Evolutionary conservation across 2,329 filamentous ascomycete genomes (phyloP).

Genomic region (Pestalotiopsis sp.): DNA sequence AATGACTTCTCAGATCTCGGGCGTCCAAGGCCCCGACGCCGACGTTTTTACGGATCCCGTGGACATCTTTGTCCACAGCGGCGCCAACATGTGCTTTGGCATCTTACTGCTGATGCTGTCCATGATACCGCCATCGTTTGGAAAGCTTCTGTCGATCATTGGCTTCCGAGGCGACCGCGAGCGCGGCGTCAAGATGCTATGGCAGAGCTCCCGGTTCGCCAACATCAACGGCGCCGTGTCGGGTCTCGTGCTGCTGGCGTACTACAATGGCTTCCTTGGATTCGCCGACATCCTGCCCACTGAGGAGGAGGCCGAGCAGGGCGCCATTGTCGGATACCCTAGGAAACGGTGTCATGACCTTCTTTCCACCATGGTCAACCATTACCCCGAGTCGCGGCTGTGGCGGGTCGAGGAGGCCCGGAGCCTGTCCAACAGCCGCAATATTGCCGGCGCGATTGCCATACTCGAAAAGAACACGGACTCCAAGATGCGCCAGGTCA

Average conservation of each 20-base stretch:
- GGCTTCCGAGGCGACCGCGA: conserved; percentile 90
- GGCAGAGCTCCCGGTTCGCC: conserved; percentile 82
- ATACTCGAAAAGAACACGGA: conserved; percentile 62
- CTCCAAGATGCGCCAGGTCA: conserved; percentile 84
- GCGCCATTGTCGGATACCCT: conserved; percentile 71
- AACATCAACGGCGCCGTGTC: conserved; percentile 95
- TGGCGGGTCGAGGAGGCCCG: conserved; percentile 90
- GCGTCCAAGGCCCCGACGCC: conserved; percentile 54
- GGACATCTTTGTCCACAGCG: conserved; percentile 88
- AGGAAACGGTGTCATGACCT: conserved; percentile 66
- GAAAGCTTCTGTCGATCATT: conserved; percentile 82
- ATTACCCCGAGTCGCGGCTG: conserved; percentile 80
- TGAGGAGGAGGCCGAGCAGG: conserved; percentile 55
- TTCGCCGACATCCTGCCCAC: conserved; percentile 84
- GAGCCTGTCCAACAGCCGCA: conserved; percentile 67
- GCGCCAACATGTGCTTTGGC: conserved; percentile 87
- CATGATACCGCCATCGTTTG: conserved; percentile 89
- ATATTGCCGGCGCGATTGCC: conserved; percentile 68
- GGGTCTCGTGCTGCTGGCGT: conserved; percentile 77
- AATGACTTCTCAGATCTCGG: conserved; percentile 5
- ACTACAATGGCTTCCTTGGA: conserved; percentile 85
- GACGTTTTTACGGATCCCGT: conserved; percentile 73
- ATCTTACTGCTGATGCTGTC: conserved; percentile 85
- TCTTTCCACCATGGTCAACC: conserved; percentile 71
- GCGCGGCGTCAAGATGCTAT: conserved; percentile 81